Evolutionary conservation across 345 rosid species (phyloP).

Genomic region (Salix koriyanagi): DNA sequence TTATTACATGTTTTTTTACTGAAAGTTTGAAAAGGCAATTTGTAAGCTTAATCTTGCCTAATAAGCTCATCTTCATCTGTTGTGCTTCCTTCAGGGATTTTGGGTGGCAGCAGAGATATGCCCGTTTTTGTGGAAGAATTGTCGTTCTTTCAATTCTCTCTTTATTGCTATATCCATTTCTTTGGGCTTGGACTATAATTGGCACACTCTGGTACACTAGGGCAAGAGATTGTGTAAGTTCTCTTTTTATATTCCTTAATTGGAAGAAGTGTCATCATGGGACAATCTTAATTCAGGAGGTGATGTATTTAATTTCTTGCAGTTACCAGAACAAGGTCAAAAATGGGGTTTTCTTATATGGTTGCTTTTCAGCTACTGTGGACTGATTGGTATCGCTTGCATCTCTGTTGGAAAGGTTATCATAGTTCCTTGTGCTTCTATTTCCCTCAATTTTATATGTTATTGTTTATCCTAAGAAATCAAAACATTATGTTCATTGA

Average conservation of each 20-base stretch:
- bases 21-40: not conserved
- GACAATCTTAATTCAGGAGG: slow-evolving; percentile 5
- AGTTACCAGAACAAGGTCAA: slow-evolving; percentile 94
- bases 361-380: slow-evolving; percentile 94
- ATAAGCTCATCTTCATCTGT: not conserved
- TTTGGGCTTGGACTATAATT: slow-evolving; percentile 92
- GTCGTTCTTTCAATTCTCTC: slow-evolving; percentile 73
- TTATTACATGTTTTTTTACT: not conserved
- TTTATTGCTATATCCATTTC: slow-evolving; percentile 78
- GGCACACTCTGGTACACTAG: slow-evolving; percentile 86
- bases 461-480: not conserved
- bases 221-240: slow-evolving; percentile 79
- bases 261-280: not conserved
- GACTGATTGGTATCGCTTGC: slow-evolving; percentile 77
- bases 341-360: slow-evolving; percentile 98
- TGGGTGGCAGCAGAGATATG: slow-evolving; percentile 95
- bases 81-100: slow-evolving; percentile 58
- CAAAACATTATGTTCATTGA: not conserved
- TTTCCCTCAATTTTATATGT: not conserved
- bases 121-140: slow-evolving; percentile 85
- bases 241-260: not conserved
- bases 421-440: not conserved
- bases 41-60: slow-evolving; percentile 1
- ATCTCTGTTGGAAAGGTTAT: slow-evolving; percentile 76
- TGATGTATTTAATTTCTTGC: slow-evolving; percentile 9